A percentile compares a stretch with the other conserved stretches of the same genome.
Conservation (phyloP, 1,284 basidiomycete species). For the Coniferiporia weirii region DNA sequence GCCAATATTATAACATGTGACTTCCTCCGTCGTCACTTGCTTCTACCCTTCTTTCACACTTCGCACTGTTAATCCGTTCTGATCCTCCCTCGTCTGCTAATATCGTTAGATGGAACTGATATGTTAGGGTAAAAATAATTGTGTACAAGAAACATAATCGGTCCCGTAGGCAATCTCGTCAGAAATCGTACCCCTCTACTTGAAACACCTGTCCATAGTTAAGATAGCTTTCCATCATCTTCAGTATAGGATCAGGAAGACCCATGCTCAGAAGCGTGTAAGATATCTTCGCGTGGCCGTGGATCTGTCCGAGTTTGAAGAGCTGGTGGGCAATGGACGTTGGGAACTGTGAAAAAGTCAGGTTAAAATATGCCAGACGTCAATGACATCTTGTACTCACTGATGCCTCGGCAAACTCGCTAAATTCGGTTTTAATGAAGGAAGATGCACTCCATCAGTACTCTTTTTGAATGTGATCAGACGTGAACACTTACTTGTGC, state of each 20-base stretch:
- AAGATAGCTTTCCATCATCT: conserved; percentile 82
- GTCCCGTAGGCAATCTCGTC: conserved; percentile 10
- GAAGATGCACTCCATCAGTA: not conserved
- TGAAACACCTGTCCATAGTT: conserved; percentile 78
- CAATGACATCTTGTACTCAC: conserved; percentile 38
- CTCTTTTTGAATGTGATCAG: conserved; percentile 1
- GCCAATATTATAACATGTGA: too few species aligned
- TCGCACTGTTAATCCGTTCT: too few species aligned
- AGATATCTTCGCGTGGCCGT: conserved; percentile 91
- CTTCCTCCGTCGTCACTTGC: too few species aligned
- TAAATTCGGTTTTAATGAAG: conserved; percentile 34
- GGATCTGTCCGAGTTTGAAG: conserved; percentile 91
- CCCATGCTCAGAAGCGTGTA: conserved; percentile 95
- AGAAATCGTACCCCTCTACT: conserved; percentile 78
- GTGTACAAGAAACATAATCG: not conserved
- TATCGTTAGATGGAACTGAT: too few species aligned
- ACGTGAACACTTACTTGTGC: conserved; percentile 36
- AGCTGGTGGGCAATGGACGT: conserved; percentile 85
- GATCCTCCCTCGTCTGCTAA: too few species aligned
- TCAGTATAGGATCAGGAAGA: conserved; percentile 76
- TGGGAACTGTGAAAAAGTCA: conserved; percentile 59
- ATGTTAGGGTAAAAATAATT: not conserved
- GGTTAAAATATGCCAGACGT: conserved; percentile 1
- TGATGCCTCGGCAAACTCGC: conserved; percentile 79
- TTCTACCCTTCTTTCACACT: too few species aligned